Base-by-base conservation (phyloP, 352 stramenopile genomes). In the Phytophthora niederhauseri region DNA sequence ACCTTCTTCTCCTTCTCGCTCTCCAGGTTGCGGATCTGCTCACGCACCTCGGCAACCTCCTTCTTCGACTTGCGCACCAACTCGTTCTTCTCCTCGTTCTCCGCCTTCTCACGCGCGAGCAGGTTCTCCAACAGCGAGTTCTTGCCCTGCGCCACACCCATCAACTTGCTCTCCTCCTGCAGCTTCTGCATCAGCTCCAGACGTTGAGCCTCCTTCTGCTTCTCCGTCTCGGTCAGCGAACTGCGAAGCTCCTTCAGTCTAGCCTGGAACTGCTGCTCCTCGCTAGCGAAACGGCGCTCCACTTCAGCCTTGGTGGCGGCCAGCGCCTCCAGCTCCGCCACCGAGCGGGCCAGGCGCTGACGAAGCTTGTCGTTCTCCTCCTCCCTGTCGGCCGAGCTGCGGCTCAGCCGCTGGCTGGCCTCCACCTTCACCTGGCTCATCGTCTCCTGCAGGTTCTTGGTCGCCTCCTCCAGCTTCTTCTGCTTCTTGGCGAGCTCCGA, bases 141-240 rank as follows among this genome's bases (percentile, higher is more conserved):
- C 61, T 89, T 83, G 26, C 85, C 85, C 54, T 92, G 80, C 5
- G 80, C 81, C 22, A 87, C 51, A 26, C 85, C 85, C 71, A 92
- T 80, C n/a, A 85, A 70, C 57, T 85, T 84, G 36, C 80, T 77
- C 48, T 91, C 84, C 30, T 87, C 68, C 49, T 92, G 84, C 8
- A 92, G 68, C 11, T 72, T 77, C 43, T 87, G 75, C 22, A 89
- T 56, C 7, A 93, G 70, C 38, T 90, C 84, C 14, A 78, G 57
- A 1, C 82, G 81, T 51, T 92, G 69, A 0, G 67, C 30, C 31
- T 92, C 85, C 49, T 80, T 85, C 20, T 80, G 59, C 9, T 81
- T 81, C 56, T 91, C 80, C 8, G 77, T 80, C 19, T 81, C 72
- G 2, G 75, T 75, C 30, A 91, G 26, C 15, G 81, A 68, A 4